Base-by-base conservation (phyloP, 352 stramenopile species). In the Globisporangium nunn region DNA sequence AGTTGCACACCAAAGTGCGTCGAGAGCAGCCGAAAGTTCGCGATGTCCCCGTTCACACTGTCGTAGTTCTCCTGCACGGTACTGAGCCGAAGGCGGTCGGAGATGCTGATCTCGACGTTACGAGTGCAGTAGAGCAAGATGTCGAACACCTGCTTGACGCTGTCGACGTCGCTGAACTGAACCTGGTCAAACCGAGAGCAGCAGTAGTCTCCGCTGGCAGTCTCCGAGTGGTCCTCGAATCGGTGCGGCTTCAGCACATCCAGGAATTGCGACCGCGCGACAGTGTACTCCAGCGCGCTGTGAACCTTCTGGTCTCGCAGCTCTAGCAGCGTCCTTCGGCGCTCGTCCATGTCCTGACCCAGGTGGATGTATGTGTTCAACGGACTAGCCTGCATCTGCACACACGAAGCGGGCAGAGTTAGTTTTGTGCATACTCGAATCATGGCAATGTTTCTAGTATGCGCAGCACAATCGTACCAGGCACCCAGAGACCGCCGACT, bases 351-450 rank as follows among this genome's bases (percentile, higher is more conserved):
- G 33, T 77, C 66, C 7, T 45, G 64, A 7, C 60, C 65, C 11
- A 85, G 52, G 53, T 72, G 72, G 49, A 85, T 77, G 61, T 66
- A 78, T 23, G 55, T 68, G 6, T 74, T 62, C 15, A 79, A 53
- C 7, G 65, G 65, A 28, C 54, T 58, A 18, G 56, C 39, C 28
- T 54, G 14, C 3, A 4, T 17, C 4, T 6, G 33, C 41, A 33
- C 8, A 15, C 3, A 11, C 5, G 6, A 15, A 41, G 12, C n/a
- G 6, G 7, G 5, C 15, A 48, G 43, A 14, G 31, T 53, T 18
- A 53, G 48, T 31, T 11, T 23, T 15, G 14, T 48, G 35, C 37
- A 56, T 15, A 14, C 37, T 10, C 3, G 18, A n/a, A n/a, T 37
- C 33, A 37, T 7, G 33, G 8, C 33, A 37, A 7, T 7, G 33